A percentile compares a stretch with the other conserved stretches of the same genome.
These are phyloP conservation scores for Ogataea nakhonphanomensis DNA, from an alignment of 805 yeast species.

Conservation along the genomic window DNA sequence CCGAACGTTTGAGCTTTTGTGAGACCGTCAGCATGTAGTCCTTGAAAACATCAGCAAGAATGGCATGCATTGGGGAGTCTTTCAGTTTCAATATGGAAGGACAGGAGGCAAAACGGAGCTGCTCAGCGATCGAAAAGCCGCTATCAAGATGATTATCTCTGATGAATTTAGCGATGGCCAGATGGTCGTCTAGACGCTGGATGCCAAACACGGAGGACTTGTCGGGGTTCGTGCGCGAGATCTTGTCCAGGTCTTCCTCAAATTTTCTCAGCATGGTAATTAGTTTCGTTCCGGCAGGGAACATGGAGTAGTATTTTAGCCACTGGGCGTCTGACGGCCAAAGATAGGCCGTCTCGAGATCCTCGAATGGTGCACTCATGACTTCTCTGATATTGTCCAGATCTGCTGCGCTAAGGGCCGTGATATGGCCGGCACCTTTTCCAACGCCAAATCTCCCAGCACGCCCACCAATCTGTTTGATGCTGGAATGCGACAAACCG, in stretches of 20 bases:
- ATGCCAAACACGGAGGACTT: constrained; percentile 25
- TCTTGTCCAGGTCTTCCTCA: constrained; percentile 35
- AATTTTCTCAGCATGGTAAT: constrained; percentile 47
- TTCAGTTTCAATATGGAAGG: constrained; percentile 23
- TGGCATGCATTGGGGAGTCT: constrained; percentile 22
- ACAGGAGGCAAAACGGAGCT: constrained; percentile 37
- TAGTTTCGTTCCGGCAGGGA: constrained; percentile 48
- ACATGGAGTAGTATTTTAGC: constrained; percentile 59
- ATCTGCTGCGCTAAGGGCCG: constrained; percentile 46
- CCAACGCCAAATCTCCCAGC: constrained; percentile 73
- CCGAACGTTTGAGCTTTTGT: constrained; percentile 47
- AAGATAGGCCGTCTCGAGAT: constrained; percentile 58
- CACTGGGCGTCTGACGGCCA: constrained; percentile 81
- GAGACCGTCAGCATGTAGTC: constrained; percentile 55
- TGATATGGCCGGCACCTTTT: constrained; percentile 45
- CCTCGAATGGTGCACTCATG: constrained; percentile 49
- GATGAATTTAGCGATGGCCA: constrained; percentile 26
- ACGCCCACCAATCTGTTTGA: constrained; percentile 93
- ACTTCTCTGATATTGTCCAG: constrained; percentile 43
- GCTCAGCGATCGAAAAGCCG: constrained; percentile 31
- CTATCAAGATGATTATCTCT: constrained; percentile 20
- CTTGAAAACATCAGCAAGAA: constrained; percentile 39
- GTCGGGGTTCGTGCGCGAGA: constrained; percentile 13
- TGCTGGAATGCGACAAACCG: constrained; percentile 56
- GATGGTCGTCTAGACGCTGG: constrained; percentile 27